Base-by-base conservation (phyloP, 345 rosid genomes). In the Adansonia digitata region DNA sequence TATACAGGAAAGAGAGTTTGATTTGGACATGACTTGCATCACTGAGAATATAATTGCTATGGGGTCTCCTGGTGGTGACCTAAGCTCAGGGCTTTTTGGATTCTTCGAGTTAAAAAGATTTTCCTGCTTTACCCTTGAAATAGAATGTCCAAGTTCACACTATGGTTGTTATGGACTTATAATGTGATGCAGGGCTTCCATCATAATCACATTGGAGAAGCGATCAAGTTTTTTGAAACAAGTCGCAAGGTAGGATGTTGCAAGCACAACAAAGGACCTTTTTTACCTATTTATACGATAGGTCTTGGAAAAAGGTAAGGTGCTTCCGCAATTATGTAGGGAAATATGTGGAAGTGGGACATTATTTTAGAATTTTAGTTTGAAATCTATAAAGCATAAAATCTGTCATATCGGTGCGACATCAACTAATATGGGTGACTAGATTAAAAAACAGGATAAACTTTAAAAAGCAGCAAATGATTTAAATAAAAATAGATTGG, bases 31-130 rank as follows among this genome's bases (percentile, higher is more conserved):
- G 95, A 83, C 95, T 67, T 92, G 89, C 61, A 89, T 92, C 69
- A 89, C 94, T 4, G 97, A 92, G 85, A 92, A 92, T 72, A 79
- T 92, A 85, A 92, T 94, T 69, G 97, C 98, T 37, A 94, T 94
- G 97, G 98, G 98, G 42, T 94, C 92, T 75, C 98, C 98, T 51
- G 97, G 97, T 72, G 98, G 97, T 78, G 94, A 94, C 73, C 77
- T 88, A 76, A 94, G 98, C 81, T 94, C 98, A 53, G 97, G 98
- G 8, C 79, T 92, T 80, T 88, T 94, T 53, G 94, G 97, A 64
- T 94, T 84, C 81, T 77, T 94, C 43, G 97, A 94, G 98, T 97
- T 94, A 60, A 82, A 49, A 26, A 11, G 43, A 1, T n/a, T 29
- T 26, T 27, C 15, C 29, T 60, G 40, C 51, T 74, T 52, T 74